Conservation (phyloP, 176 grass and related monocot species). For the Lolium rigidum region DNA sequence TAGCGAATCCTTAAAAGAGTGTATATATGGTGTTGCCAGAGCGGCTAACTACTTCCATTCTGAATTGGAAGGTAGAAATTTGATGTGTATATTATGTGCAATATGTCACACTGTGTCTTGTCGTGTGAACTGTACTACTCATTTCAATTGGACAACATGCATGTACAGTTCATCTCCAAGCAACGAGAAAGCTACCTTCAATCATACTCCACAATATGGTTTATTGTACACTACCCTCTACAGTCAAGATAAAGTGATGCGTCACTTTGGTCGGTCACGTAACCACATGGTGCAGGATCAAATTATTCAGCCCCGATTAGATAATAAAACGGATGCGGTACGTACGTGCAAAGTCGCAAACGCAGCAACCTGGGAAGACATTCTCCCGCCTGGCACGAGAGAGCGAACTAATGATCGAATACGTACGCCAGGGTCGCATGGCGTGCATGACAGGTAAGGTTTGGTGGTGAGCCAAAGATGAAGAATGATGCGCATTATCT, state of each 20-base stretch:
- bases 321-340: background rate
- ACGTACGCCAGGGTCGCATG: slow-evolving; percentile 24
- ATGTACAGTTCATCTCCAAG: slow-evolving; percentile 31
- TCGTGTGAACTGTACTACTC: slow-evolving; percentile 6
- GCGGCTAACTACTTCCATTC: background rate
- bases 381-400: slow-evolving; percentile 48
- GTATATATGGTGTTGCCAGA: background rate
- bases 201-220: slow-evolving; percentile 24
- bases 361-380: slow-evolving; percentile 29
- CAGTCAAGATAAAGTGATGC: slow-evolving; percentile 11
- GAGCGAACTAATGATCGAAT: slow-evolving; percentile 28
- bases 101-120: background rate
- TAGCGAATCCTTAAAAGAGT: slow-evolving; percentile 23
- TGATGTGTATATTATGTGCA: background rate
- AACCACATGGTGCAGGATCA: slow-evolving; percentile 38
- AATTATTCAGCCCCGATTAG: background rate
- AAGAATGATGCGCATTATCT: slow-evolving; percentile 28
- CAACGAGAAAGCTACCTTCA: slow-evolving; percentile 12
- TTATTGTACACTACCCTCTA: background rate
- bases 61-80: background rate
- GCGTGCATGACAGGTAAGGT: slow-evolving; percentile 44
- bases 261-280: background rate
- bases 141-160: background rate
- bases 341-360: slow-evolving; percentile 12
- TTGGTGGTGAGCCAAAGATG: slow-evolving; percentile 27